Evolutionary conservation across 768 basidiomycete species (phyloP), one percentile per base, ranked within the genome.

Genomic region (Hysterangium stoloniferum): DNA sequence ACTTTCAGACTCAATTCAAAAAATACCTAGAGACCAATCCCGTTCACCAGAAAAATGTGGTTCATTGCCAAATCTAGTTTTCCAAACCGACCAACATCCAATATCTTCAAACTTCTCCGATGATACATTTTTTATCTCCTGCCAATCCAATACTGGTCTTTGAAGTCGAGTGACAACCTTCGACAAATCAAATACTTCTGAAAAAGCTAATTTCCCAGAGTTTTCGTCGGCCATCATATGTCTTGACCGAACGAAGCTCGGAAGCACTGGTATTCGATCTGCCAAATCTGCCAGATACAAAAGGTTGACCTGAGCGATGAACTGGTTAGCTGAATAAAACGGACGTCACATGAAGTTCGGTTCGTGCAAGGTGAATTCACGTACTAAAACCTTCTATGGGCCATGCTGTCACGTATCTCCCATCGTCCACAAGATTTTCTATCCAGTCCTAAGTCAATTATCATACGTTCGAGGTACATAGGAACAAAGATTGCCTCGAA

Each of bases 71-170:
- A 41, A 41, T 41, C 9, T 8, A 11, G 38, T 48, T 24, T 38
- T 15, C 37, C 41, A 50, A 6, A 40, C 36, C 1, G 48, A 50
- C 48, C 48, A 50, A 20, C 48, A 50, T 1, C 48, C 48, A 38
- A 50, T 50, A 15, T 50, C 48, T 29, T 50, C 48, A 27, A 50
- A 19, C 38, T 50, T 38, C 17, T 28, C 25, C n/a, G 38, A 42
- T 12, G 36, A 13, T n/a, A 20, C 33, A 8, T 44, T 12, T 27
- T 50, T 50, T 11, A 41, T 22, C 12, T 41, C 38, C 22, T 41
- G 12, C 38, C 38, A 41, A 12, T 41, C 38, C 20, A 41, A 22
- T 11, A 41, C 22, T 41, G 38, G 38, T 20, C 38, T 41, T 8
- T 20, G 38, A 41, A 41, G 38, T 20, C 22, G 12, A 22, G 12